Conservation (phyloP, 176 grass and related monocot species). For the Phoenix roebelenii region DNA sequence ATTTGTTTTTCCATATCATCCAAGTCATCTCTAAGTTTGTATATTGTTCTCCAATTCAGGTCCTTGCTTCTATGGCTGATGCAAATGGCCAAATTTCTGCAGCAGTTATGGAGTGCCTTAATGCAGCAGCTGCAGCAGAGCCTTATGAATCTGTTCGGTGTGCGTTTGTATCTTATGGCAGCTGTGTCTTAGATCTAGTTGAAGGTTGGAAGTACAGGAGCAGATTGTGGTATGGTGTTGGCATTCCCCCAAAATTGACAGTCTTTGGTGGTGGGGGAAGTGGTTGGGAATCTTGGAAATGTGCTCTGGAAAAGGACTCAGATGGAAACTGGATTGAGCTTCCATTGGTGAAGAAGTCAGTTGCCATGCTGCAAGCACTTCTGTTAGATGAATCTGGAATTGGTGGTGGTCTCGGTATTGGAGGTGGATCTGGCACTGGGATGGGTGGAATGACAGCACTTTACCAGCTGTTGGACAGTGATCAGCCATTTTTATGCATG, state of each 20-base stretch:
- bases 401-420: conserved; percentile 84
- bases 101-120: conserved; percentile 86
- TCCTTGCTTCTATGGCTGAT: conserved; percentile 96
- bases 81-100: conserved; percentile 93
- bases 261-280: conserved; percentile 75
- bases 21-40: conserved; percentile 26
- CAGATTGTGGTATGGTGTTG: conserved; percentile 91
- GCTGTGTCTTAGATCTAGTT: conserved; percentile 64
- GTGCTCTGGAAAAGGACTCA: conserved; percentile 65
- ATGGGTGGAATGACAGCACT: conserved; percentile 92
- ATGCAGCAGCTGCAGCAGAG: conserved; percentile 89
- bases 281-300: conserved; percentile 67
- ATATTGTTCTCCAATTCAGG: conserved; percentile 44
- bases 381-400: conserved; percentile 96
- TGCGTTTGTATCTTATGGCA: conserved; percentile 95
- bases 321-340: conserved; percentile 85
- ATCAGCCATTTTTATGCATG: conserved; percentile 99
- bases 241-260: conserved; percentile 59
- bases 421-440: conserved; percentile 91
- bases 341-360: conserved; percentile 90
- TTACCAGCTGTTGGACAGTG: conserved; percentile 91
- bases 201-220: conserved; percentile 98
- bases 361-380: conserved; percentile 83
- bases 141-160: conserved; percentile 94
- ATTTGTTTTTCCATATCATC: conserved; percentile 8